Evolutionary conservation across 345 rosid species (phyloP).

Genomic region (Turnera subulata): DNA sequence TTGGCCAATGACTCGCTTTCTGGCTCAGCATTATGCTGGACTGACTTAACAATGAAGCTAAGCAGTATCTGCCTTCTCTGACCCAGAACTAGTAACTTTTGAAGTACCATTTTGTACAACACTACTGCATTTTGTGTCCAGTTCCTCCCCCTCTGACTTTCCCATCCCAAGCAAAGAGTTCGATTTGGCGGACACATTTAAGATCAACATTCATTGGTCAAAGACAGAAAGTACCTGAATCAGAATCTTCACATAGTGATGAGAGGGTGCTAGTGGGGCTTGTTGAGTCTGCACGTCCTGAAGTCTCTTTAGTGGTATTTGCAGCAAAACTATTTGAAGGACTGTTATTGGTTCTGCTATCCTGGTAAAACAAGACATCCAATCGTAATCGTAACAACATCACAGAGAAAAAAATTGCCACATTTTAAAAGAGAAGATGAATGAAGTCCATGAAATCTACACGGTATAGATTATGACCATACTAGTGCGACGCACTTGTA

Average conservation of each 20-base stretch:
- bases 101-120: conserved; percentile 15
- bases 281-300: conserved; percentile 63
- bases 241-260: conserved; percentile 75
- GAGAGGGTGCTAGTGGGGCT: conserved; percentile 79
- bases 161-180: conserved; percentile 17
- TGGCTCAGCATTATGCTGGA: conserved; percentile 38
- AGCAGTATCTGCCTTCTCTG: conserved; percentile 57
- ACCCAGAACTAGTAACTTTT: conserved; percentile 27
- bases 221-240: conserved; percentile 53
- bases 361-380: conserved; percentile 29
- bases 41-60: conserved; percentile 67
- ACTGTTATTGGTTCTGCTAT: conserved; percentile 48
- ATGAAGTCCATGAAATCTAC: no score
- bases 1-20: conserved; percentile 19
- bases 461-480: no score
- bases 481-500: no score
- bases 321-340: conserved; percentile 35
- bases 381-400: background rate
- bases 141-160: conserved; percentile 24
- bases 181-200: no score
- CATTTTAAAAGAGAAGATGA: background rate
- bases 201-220: conserved; percentile 6
- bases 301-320: conserved; percentile 35
- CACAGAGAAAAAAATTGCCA: background rate
- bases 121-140: conserved; percentile 15